A percentile compares a stretch with the other conserved stretches of the same genome.
phyloP scores from a whole-genome alignment of 2,329 filamentous ascomycete genomes.

The Lasiodiplodia sp. region DNA sequence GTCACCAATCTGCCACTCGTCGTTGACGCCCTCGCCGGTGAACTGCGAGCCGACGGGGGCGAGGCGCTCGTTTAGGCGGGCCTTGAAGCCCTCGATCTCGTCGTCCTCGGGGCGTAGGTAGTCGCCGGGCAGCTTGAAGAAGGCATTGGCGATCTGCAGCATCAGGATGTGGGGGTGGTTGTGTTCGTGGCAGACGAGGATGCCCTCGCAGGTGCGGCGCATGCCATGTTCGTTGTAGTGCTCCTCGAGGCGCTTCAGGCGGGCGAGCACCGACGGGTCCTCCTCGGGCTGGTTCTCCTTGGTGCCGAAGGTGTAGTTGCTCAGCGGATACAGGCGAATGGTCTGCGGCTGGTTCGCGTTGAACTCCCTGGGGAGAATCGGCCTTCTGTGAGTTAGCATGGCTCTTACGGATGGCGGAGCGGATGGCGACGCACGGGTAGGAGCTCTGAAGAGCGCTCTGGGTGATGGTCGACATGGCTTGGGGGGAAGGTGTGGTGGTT shows the following conservation, averaged over 20 bases:
- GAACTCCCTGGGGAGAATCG: constrained; percentile 82
- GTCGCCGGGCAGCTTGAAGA: constrained; percentile 98
- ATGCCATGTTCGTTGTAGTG: constrained; percentile 93
- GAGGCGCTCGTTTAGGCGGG: constrained; percentile 87
- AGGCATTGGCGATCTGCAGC: constrained; percentile 98
- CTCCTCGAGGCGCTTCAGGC: constrained; percentile 92
- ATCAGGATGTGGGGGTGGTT: constrained; percentile 99
- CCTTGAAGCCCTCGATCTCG: constrained; percentile 94
- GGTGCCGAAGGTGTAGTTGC: constrained; percentile 98
- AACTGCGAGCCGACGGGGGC: constrained; percentile 87
- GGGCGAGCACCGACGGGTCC: constrained; percentile 91
- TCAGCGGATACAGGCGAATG: constrained; percentile 90
- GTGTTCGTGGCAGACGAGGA: constrained; percentile 97
- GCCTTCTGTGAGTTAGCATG: constrained; percentile 52
- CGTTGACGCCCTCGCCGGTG: constrained; percentile 84
- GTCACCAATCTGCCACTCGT: constrained; percentile 94
- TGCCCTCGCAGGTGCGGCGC: constrained; percentile 95
- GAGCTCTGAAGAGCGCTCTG: constrained; percentile 77
- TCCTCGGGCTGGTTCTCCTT: constrained; percentile 99
- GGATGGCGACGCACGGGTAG: constrained; percentile 60
- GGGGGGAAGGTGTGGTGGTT: not conserved
- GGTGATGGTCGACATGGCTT: constrained; percentile 83
- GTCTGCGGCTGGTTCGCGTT: constrained; percentile 87
- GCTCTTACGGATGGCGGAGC: constrained; percentile 10
- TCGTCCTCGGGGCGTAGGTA: constrained; percentile 90